A percentile compares a stretch with the other conserved stretches of the same genome.
Evolutionary conservation across 176 grass and related monocot species (phyloP).

Genomic region (Elymus sibiricus): DNA sequence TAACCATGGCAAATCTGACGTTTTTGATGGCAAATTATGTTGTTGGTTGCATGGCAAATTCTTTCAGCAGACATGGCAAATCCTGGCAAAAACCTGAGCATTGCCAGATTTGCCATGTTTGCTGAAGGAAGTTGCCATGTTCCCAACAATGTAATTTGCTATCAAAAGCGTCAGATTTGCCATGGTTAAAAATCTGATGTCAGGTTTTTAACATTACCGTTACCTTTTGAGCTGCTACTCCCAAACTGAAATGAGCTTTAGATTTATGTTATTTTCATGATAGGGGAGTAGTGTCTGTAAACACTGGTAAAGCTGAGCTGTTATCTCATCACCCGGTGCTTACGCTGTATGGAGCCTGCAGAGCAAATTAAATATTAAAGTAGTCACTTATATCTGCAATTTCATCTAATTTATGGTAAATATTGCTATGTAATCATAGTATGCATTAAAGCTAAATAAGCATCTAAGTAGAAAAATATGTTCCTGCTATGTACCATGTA

Average conservation of each 20-base stretch:
- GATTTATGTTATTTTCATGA: background rate
- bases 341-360: background rate
- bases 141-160: too few relatives aligned
- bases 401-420: background rate
- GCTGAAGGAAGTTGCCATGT: too few relatives aligned
- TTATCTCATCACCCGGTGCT: background rate
- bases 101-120: too few relatives aligned
- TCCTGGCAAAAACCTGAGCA: too few relatives aligned
- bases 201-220: too few relatives aligned
- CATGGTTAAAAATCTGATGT: too few relatives aligned
- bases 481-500: background rate
- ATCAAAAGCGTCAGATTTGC: too few relatives aligned
- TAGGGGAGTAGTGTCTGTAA: background rate
- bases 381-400: background rate
- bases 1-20: too few relatives aligned
- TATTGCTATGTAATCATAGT: background rate
- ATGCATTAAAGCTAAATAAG: background rate
- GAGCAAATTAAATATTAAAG: background rate
- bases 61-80: too few relatives aligned
- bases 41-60: too few relatives aligned
- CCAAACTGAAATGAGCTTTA: background rate
- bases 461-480: background rate
- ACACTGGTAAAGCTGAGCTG: background rate
- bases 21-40: too few relatives aligned
- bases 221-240: background rate